Evolutionary conservation across 2,329 filamentous ascomycete species (phyloP).

Genomic region (Ploettnerulaceae sp.): DNA sequence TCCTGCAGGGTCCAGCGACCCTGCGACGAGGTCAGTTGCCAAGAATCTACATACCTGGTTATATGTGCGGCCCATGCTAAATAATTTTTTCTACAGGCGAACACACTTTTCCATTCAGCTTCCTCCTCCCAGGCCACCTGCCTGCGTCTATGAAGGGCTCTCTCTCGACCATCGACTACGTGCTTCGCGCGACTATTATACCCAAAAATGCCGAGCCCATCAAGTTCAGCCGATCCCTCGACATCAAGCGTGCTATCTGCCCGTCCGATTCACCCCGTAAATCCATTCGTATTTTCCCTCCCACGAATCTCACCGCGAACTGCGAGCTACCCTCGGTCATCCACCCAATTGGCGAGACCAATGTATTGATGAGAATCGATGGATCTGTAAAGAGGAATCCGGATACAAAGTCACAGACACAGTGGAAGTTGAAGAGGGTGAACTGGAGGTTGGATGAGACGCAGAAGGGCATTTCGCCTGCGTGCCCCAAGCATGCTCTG

Average conservation of each 20-base stretch:
- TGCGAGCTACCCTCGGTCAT: conserved; percentile 79
- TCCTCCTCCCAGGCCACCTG: conserved; percentile 78
- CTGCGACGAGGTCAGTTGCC: conserved; percentile 44
- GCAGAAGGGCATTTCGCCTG: conserved; percentile 70
- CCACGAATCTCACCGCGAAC: conserved; percentile 85
- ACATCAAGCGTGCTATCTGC: conserved; percentile 72
- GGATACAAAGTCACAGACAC: conserved; percentile 65
- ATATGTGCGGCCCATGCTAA: conserved; percentile 13
- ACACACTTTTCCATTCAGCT: conserved; percentile 85
- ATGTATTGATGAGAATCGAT: conserved; percentile 72
- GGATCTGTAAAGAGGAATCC: conserved; percentile 72
- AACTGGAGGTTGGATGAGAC: conserved; percentile 92
- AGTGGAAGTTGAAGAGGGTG: conserved; percentile 86
- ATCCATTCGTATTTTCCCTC: conserved; percentile 90
- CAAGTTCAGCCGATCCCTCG: conserved; percentile 63
- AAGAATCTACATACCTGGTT: background rate
- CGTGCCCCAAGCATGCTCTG: conserved; percentile 70
- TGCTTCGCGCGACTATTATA: conserved; percentile 63
- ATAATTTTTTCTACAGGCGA: conserved; percentile 46
- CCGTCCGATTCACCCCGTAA: conserved; percentile 75
- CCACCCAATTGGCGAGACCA: conserved; percentile 80
- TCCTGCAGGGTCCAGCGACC: conserved; percentile 55
- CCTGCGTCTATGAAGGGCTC: conserved; percentile 75
- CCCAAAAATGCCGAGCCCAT: conserved; percentile 57
- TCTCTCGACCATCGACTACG: conserved; percentile 71